Evolutionary conservation across 805 yeast genomes (phyloP).

Genomic region (Candida verbasci): DNA sequence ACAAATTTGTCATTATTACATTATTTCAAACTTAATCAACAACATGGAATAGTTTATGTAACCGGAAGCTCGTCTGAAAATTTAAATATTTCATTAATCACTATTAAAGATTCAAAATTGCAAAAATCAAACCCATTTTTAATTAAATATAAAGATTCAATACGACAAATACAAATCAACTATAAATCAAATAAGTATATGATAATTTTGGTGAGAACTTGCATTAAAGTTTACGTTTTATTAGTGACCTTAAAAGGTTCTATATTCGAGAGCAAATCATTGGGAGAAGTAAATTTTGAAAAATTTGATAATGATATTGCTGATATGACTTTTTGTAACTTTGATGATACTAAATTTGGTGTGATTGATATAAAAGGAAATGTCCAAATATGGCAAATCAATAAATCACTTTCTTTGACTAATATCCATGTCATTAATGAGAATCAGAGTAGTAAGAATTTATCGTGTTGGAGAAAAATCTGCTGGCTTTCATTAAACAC

Average conservation of each 20-base stretch:
- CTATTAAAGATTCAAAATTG: not conserved
- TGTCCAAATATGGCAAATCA: conserved; percentile 39
- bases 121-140: conserved; percentile 11
- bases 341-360: conserved; percentile 33
- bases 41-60: conserved; percentile 12
- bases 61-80: conserved; percentile 28
- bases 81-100: conserved; percentile 16
- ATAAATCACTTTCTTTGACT: not conserved
- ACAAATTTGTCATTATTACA: conserved; percentile 17
- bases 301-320: conserved; percentile 33
- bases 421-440: conserved; percentile 15
- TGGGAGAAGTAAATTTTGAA: conserved; percentile 17
- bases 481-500: conserved; percentile 36
- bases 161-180: conserved; percentile 29
- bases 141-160: conserved; percentile 28
- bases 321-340: conserved; percentile 44
- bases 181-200: not conserved
- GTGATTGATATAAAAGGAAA: conserved; percentile 51
- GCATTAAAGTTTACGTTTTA: conserved; percentile 26
- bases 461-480: conserved; percentile 53
- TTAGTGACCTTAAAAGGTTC: conserved; percentile 3
- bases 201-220: conserved; percentile 31
- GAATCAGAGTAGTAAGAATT: conserved; percentile 39
- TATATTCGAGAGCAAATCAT: conserved; percentile 7
- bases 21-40: conserved; percentile 13